phyloP scores from a whole-genome alignment of 495 filamentous ascomycete species.

The Penicillium maclennaniae region DNA sequence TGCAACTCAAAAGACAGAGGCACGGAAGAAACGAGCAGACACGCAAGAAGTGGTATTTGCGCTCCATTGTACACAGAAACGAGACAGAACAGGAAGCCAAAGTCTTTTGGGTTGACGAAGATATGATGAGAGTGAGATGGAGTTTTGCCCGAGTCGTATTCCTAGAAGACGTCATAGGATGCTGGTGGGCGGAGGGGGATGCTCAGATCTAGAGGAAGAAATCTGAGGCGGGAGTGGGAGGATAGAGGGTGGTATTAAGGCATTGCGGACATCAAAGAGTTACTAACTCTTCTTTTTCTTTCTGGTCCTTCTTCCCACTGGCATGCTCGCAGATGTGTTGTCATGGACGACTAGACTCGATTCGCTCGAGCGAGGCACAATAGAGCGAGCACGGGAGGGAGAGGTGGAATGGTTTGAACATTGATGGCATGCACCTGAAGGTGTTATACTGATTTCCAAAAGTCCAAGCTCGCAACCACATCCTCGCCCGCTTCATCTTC shows the following conservation, averaged over 20 bases:
- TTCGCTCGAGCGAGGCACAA: neutral
- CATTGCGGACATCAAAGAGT: neutral
- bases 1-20: conserved; percentile 21
- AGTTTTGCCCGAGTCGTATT: neutral
- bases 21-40: conserved; percentile 18
- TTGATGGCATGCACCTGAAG: neutral
- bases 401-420: neutral
- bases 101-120: neutral
- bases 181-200: neutral
- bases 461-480: conserved; percentile 91
- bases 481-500: conserved; percentile 93
- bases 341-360: neutral
- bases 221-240: neutral
- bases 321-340: neutral
- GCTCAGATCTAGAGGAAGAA: neutral
- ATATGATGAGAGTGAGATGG: conserved; percentile 1
- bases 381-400: neutral
- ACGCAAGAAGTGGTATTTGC: conserved; percentile 45
- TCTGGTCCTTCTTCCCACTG: neutral
- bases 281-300: neutral
- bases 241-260: neutral
- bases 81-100: conserved; percentile 9
- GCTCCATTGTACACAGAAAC: conserved; percentile 44
- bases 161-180: neutral
- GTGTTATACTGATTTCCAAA: conserved; percentile 62